Evolutionary conservation across 768 basidiomycete genomes (phyloP), one percentile per base, ranked within the genome.

Genomic region (Tylopilus cervinicoccineus): DNA sequence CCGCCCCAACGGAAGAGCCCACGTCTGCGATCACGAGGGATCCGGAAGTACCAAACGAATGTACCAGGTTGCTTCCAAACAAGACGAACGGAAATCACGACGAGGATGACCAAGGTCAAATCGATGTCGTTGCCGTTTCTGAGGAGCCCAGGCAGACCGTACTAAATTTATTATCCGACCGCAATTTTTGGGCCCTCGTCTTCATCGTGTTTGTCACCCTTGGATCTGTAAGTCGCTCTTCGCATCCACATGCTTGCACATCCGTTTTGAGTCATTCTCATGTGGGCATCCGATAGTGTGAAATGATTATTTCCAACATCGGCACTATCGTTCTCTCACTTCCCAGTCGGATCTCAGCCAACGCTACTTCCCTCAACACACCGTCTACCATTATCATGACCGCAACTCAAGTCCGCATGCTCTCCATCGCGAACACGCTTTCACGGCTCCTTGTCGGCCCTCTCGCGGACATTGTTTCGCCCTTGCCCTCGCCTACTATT

Each of bases 251-350:
- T 24, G n/a, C 19, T n/a, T 6, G 17, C 10, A 26, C 19, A 6
- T 37, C 14, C 38, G 33, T 45, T 22, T 22, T 8, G 9, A 7
- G 22, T 10, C 31, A 7, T 38, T 22, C 24, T 41, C 17, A 38
- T 44, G 41, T 36, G 47, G 45, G 3, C 29, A 5, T 49, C 37
- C 33, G 16, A 6, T 45, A 88, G 85, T 79, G 77, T 38, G 88
- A 90, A 64, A 90, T 88, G 87, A 74, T 92, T 19, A 81, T 91
- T 17, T 84, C 87, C 17, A 92, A 89, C 58, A 82, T 92, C 39
- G 88, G 87, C 31, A 81, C 84, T 1, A 85, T 91, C 43, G 76
- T 84, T 13, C 67, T 84, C 5, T 82, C 88, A 13, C 75, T 89
- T 29, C 78, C 81, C 9, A 59, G 67, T 14, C 43, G 63, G 17